Evolutionary conservation across 805 yeast genomes (phyloP).

Genomic region (Nakazawaea wyomingensis): DNA sequence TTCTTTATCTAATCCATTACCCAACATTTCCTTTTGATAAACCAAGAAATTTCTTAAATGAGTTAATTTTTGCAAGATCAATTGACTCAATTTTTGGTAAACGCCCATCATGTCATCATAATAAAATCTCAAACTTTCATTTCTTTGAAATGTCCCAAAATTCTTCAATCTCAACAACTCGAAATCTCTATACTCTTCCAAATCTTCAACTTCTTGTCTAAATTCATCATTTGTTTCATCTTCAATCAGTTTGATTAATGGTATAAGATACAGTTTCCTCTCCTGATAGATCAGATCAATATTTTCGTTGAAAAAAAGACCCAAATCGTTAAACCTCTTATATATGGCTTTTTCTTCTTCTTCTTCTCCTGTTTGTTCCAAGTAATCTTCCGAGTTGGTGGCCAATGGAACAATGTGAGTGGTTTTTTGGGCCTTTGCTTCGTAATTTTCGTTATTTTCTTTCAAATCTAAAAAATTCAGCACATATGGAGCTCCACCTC

Average conservation of each 20-base stretch:
- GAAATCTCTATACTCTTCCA: conserved; percentile 8
- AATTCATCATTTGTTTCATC: conserved; percentile 1
- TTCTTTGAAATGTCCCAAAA: conserved; percentile 1
- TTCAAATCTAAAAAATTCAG: no score
- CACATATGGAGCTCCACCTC: no score
- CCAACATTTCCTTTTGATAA: conserved; percentile 4
- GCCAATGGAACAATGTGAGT: no score
- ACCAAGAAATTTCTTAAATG: conserved; percentile 5
- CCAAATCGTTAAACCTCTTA: background rate
- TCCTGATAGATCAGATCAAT: background rate
- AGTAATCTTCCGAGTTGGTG: no score
- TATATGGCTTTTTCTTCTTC: background rate
- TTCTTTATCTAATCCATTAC: conserved; percentile 3
- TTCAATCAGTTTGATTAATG: background rate
- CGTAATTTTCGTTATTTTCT: no score
- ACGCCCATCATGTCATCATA: conserved; percentile 3
- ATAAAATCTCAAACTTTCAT: conserved; percentile 7
- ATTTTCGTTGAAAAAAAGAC: background rate
- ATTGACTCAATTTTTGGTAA: conserved; percentile 1
- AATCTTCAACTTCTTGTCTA: background rate
- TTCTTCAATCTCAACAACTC: background rate
- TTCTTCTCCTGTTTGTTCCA: background rate
- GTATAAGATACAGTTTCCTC: background rate
- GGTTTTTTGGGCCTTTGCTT: no score
- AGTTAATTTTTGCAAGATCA: conserved; percentile 1